Conservation (phyloP, 768 basidiomycete genomes). For the Phanerochaete sordida region DNA sequence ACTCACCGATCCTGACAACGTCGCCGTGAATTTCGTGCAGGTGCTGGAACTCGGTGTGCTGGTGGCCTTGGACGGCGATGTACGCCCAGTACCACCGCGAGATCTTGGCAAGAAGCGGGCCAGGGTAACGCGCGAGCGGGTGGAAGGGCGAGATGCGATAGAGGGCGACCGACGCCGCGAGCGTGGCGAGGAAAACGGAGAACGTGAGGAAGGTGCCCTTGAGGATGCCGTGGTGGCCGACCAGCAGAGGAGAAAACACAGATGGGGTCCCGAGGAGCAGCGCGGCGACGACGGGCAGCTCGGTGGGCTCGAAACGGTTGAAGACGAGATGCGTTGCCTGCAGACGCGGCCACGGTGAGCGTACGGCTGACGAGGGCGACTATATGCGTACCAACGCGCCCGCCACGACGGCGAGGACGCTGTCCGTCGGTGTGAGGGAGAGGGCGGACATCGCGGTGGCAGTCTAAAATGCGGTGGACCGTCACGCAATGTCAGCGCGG, state of each 20-base stretch:
- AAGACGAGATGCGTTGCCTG: constrained; percentile 6
- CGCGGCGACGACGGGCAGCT: not conserved
- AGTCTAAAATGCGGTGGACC: not conserved
- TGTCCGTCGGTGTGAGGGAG: not conserved
- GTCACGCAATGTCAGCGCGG: no score
- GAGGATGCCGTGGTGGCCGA: not conserved
- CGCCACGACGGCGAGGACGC: not conserved
- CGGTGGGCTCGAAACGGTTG: constrained; percentile 3
- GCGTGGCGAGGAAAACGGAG: not conserved
- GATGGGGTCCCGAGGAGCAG: not conserved
- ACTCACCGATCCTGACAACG: constrained; percentile 34
- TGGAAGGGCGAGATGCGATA: constrained; percentile 21
- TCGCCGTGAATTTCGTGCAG: constrained; percentile 33
- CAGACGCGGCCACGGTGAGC: not conserved
- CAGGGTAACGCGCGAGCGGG: constrained; percentile 23
- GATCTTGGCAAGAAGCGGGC: constrained; percentile 13
- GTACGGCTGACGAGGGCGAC: not conserved
- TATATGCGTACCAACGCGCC: not conserved
- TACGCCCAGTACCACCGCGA: constrained; percentile 15
- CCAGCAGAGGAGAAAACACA: not conserved
- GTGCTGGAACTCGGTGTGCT: constrained; percentile 23
- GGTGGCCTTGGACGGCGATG: constrained; percentile 19
- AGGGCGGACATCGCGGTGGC: not conserved
- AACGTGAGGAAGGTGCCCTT: not conserved
- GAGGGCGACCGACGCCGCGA: constrained; percentile 6